phyloP scores from a whole-genome alignment of 257 asterid species.

The Nicotiana paniculata region DNA sequence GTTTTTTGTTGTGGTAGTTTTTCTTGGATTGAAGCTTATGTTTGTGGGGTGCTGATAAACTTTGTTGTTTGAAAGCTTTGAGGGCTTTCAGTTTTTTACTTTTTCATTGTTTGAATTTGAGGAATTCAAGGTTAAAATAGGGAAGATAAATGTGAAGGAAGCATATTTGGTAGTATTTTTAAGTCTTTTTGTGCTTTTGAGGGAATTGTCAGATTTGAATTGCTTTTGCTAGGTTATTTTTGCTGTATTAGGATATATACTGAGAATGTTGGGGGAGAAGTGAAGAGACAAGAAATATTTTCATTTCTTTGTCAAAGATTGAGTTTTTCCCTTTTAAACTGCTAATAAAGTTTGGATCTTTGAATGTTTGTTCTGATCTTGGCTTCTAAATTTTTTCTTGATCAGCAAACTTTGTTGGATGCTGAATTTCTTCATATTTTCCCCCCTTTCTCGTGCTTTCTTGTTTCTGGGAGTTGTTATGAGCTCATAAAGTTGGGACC shows the following conservation, averaged over 20 bases:
- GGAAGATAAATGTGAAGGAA: neutral
- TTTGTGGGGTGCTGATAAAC: no score
- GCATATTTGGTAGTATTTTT: neutral
- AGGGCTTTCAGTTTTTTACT: neutral
- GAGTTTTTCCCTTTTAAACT: neutral
- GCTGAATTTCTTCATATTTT: neutral
- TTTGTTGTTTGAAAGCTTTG: no score
- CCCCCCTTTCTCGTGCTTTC: neutral
- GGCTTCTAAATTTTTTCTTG: neutral
- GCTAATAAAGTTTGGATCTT: neutral
- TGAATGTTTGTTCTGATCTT: neutral
- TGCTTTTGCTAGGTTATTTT: neutral
- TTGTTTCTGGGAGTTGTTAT: neutral
- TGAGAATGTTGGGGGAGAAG: neutral
- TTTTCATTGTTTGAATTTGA: neutral
- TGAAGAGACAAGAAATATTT: no score
- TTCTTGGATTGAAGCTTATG: neutral
- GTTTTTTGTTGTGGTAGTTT: neutral
- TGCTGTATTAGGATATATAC: neutral
- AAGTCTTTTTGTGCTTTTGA: neutral
- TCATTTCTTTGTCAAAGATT: neutral
- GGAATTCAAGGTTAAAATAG: neutral
- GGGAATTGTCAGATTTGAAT: neutral
- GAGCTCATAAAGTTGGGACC: neutral
- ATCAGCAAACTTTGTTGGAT: neutral